A percentile compares a stretch with the other conserved stretches of the same genome.
These are phyloP conservation scores for Setaria viridis DNA, from an alignment of 202 grass and related monocot genomes.

Conservation along the genomic window DNA sequence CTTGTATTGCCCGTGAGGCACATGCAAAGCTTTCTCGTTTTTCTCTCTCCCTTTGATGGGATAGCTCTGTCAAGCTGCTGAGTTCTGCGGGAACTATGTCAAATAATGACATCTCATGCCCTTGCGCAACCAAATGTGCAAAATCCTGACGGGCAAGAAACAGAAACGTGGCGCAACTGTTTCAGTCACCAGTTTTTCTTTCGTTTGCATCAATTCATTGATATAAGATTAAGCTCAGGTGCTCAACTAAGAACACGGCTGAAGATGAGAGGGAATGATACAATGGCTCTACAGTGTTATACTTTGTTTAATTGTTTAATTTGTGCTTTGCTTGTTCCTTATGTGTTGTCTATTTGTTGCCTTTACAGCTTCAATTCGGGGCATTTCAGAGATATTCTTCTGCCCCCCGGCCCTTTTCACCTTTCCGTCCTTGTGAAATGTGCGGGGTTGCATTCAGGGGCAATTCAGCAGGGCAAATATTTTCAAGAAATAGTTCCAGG, in stretches of 20 bases:
- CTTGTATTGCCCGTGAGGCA: background rate
- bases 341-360: slow-evolving; percentile 15
- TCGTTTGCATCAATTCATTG: background rate
- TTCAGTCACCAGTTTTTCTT: background rate
- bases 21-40: background rate
- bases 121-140: background rate
- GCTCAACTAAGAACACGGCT: background rate
- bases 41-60: background rate
- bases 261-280: background rate
- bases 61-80: background rate
- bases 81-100: background rate
- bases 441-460: slow-evolving; percentile 47
- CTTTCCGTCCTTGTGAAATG: slow-evolving; percentile 38
- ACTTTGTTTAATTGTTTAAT: background rate
- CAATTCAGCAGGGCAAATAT: slow-evolving; percentile 49
- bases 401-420: slow-evolving; percentile 37
- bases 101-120: background rate
- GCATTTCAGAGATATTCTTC: slow-evolving; percentile 57
- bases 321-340: background rate
- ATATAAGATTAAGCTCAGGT: background rate
- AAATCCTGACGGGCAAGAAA: background rate
- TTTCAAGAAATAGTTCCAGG: slow-evolving; percentile 36
- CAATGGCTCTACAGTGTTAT: background rate
- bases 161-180: background rate
- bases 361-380: slow-evolving; percentile 70